These are phyloP conservation scores for Yarrowia bubula DNA, from an alignment of 805 yeast genomes.

Conservation along the genomic window DNA sequence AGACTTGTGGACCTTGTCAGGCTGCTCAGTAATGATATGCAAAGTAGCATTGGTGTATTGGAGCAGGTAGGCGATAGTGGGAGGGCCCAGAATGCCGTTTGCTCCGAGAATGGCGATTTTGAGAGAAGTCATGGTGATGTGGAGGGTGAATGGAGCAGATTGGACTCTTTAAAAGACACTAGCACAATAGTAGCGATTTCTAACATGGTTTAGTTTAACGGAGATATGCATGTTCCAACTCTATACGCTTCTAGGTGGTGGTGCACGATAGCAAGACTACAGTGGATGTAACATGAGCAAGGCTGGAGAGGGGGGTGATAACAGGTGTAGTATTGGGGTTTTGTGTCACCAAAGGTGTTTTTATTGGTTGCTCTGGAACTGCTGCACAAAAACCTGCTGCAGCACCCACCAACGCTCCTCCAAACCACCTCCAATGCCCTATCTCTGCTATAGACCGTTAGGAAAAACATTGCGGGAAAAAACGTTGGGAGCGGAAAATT, in stretches of 20 bases:
- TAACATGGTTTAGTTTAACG: neutral
- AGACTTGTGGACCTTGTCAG: neutral
- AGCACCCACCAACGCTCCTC: too few species aligned
- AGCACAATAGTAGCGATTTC: neutral
- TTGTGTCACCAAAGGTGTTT: too few species aligned
- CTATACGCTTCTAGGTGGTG: too few species aligned
- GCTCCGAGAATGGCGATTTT: conserved; percentile 2
- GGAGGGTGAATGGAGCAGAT: neutral
- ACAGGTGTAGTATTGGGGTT: too few species aligned
- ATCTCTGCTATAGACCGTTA: neutral
- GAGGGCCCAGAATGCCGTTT: conserved; percentile 11
- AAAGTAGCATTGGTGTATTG: neutral
- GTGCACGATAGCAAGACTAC: too few species aligned
- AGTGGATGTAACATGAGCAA: too few species aligned
- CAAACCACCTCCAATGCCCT: too few species aligned
- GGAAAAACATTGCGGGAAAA: neutral
- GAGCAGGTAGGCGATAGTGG: neutral
- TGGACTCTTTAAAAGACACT: neutral
- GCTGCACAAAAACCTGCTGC: too few species aligned
- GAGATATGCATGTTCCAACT: neutral
- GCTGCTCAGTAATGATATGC: neutral
- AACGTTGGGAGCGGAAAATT: neutral
- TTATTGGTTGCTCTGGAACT: too few species aligned
- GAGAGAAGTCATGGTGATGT: neutral
- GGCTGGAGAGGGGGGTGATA: too few species aligned